Evolutionary conservation across 1,139 yeast genomes (phyloP), one percentile per base, ranked within the genome.

Genomic region (Geotrichum aggregatum): DNA sequence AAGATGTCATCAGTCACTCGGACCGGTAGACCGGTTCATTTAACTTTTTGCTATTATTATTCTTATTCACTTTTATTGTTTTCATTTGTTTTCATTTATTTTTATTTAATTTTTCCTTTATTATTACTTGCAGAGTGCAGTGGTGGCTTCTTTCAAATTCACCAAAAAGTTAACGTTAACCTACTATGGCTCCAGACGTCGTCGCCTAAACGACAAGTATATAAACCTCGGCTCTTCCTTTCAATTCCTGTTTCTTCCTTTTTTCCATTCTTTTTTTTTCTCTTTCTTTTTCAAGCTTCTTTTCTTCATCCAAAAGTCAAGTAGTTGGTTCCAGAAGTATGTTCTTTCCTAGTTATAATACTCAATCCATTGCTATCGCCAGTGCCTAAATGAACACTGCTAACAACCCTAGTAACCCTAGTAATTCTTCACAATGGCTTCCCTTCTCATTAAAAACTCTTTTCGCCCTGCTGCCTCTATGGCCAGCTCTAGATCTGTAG

Each of bases 401-500:
- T 18, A 5, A 13, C 38, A 14, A 43, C 30, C 47, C 14, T 35
- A 11, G 18, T 18, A 11, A 33, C 16, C 16, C 30, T 13, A 38
- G 38, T 19, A 46, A 44, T 24, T 33, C 24, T 45, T 14, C 45
- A 52, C 33, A 53, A 53, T 53, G 56, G 56, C 56, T 50, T 53
- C 56, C 33, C 50, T 53, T 34, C 41, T 52, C 44, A 46, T 51
- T 44, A 53, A 53, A 35, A 47, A 51, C 48, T 53, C 50, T 38
- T 44, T 53, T 49, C 56, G 56, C 49, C 56, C 56, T 41, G 50
- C 46, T 26, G 44, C 50, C 34, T 11, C 47, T 16, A 16, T 44
- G 41, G 50, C 49, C 22, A 41, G 50, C 40, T 48, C 55, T 35
- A 51, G 56, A 39, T 47, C 56, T 42, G 45, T 47, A 34, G 50